Conservation (phyloP, 495 filamentous ascomycete species). For the Tirmania nivea region DNA sequence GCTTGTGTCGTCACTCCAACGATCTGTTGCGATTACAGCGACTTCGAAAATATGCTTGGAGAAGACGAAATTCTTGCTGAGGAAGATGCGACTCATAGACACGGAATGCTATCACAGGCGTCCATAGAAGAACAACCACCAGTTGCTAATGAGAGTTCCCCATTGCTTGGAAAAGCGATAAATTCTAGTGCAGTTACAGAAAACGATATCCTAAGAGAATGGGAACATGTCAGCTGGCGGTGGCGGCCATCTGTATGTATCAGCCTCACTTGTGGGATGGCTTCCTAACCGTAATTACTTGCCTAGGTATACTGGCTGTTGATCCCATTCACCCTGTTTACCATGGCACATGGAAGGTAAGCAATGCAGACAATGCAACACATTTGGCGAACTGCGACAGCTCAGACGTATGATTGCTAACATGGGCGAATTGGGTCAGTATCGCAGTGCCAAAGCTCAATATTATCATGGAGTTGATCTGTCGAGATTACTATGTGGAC, state of each 20-base stretch:
- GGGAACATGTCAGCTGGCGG: constrained; percentile 45
- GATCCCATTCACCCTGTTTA: constrained; percentile 50
- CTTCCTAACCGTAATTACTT: constrained; percentile 1
- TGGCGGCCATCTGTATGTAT: constrained; percentile 44
- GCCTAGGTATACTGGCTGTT: constrained; percentile 66
- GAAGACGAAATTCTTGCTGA: too few relatives aligned
- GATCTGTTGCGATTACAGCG: too few relatives aligned
- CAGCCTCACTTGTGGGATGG: neutral
- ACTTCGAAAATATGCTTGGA: too few relatives aligned
- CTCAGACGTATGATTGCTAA: neutral
- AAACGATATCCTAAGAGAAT: constrained; percentile 24
- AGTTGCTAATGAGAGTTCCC: too few relatives aligned
- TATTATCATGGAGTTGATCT: constrained; percentile 55
- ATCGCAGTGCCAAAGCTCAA: constrained; percentile 8
- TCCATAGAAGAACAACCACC: too few relatives aligned
- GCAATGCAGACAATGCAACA: constrained; percentile 25
- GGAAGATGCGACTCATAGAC: too few relatives aligned
- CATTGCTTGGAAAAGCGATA: too few relatives aligned
- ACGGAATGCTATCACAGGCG: too few relatives aligned
- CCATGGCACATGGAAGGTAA: constrained; percentile 63
- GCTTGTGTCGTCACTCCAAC: too few relatives aligned
- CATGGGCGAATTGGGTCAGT: constrained; percentile 1
- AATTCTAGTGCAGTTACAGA: too few relatives aligned
- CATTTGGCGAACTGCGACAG: constrained; percentile 50
- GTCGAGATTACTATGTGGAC: constrained; percentile 53